Conservation (phyloP, 306 rosid genomes). For the Cyamopsis tetragonoloba region DNA sequence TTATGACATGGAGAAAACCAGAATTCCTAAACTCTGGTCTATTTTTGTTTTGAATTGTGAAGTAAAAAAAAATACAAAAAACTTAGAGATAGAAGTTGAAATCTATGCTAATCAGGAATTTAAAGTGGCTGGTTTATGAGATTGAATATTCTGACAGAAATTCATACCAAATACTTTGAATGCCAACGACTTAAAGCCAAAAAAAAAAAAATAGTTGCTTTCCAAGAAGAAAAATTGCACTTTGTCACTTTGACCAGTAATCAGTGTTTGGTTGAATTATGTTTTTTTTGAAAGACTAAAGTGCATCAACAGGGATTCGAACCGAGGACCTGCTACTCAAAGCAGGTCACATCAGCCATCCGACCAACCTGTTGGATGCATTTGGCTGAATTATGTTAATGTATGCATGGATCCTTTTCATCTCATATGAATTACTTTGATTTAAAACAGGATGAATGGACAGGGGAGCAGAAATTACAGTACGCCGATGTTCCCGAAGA, state of each 20-base stretch:
- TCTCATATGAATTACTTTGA: conserved; percentile 6
- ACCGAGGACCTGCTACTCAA: no score
- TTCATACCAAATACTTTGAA: conserved; percentile 12
- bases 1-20: neutral
- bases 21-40: conserved; percentile 11
- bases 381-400: neutral
- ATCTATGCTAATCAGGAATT: neutral
- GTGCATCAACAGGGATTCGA: no score
- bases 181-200: neutral
- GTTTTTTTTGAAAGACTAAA: no score
- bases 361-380: no score
- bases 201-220: conserved; percentile 23
- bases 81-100: conserved; percentile 16
- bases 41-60: conserved; percentile 2
- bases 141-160: conserved; percentile 2
- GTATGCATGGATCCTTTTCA: neutral
- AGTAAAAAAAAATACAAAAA: neutral
- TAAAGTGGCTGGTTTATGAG: conserved; percentile 18
- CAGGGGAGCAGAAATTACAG: conserved; percentile 90
- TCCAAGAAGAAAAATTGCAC: conserved; percentile 28
- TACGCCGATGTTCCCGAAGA: conserved; percentile 76
- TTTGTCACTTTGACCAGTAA: conserved; percentile 20
- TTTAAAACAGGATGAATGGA: conserved; percentile 84
- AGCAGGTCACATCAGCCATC: no score
- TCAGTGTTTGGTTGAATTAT: conserved; percentile 8